These are phyloP conservation scores for Leucoagaricus sp. DNA, from an alignment of 1,284 basidiomycete genomes.

Conservation along the genomic window DNA sequence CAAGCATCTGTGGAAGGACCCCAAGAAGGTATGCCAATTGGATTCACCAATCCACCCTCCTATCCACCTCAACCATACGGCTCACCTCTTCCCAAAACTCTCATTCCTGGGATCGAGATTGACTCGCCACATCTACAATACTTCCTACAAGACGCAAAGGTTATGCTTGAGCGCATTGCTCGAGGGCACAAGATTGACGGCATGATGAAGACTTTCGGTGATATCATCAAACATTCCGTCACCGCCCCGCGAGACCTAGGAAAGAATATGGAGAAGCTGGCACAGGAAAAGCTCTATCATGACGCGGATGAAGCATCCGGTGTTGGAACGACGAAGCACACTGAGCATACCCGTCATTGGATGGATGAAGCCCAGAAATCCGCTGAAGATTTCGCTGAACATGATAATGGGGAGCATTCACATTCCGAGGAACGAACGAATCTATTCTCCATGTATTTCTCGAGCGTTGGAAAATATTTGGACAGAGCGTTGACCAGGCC, in stretches of 20 bases:
- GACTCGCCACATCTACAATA: slow-evolving; percentile 23
- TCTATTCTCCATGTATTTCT: slow-evolving; percentile 31
- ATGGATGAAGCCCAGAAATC: neutral
- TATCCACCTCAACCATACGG: slow-evolving; percentile 25
- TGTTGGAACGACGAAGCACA: neutral
- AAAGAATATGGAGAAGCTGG: slow-evolving; percentile 13
- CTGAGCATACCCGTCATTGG: neutral
- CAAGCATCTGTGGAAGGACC: slow-evolving; percentile 7
- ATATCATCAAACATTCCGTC: slow-evolving; percentile 20
- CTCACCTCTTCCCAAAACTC: neutral
- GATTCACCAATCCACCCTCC: slow-evolving; percentile 20
- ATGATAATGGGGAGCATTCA: neutral
- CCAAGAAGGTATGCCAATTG: neutral
- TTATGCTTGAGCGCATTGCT: slow-evolving; percentile 43
- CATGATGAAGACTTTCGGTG: slow-evolving; percentile 29
- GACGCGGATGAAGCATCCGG: neutral
- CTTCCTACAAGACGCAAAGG: slow-evolving; percentile 34
- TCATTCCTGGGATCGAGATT: slow-evolving; percentile 13
- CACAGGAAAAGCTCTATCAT: neutral
- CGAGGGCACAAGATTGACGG: slow-evolving; percentile 40
- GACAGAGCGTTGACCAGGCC: slow-evolving; percentile 37
- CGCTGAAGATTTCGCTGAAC: neutral
- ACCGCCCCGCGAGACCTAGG: slow-evolving; percentile 19
- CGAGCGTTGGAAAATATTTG: slow-evolving; percentile 35
- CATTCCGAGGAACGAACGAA: slow-evolving; percentile 1